These are phyloP conservation scores for Tuber borchii DNA, from an alignment of 495 filamentous ascomycete genomes.

Conservation along the genomic window DNA sequence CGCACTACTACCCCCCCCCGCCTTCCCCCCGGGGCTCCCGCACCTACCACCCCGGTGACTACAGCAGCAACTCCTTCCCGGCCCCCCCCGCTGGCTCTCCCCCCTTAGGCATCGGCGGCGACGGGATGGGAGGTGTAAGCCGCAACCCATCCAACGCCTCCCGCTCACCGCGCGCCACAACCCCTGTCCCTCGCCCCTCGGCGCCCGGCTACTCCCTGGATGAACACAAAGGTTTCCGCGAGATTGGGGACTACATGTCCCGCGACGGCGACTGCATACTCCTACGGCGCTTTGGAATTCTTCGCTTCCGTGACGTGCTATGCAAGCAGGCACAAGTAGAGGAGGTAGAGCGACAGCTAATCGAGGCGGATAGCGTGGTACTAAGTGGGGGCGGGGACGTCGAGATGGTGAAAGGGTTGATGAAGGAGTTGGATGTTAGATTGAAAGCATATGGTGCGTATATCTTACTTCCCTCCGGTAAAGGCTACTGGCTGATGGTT, in stretches of 20 bases:
- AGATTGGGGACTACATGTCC: not conserved
- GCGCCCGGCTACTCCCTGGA: not conserved
- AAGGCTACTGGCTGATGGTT: not conserved
- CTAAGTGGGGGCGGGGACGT: not conserved
- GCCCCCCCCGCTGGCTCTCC: not conserved
- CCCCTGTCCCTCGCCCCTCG: not conserved
- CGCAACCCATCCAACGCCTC: not conserved
- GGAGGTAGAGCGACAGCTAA: not conserved
- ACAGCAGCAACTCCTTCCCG: not conserved
- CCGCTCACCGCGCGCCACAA: not conserved
- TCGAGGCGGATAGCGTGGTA: not conserved
- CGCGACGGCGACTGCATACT: not conserved
- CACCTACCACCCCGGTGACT: not conserved
- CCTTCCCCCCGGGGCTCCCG: not conserved
- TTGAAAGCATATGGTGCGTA: not conserved
- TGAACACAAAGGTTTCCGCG: not conserved
- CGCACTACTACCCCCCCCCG: not conserved
- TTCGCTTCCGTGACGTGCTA: not conserved
- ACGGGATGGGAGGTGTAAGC: not conserved
- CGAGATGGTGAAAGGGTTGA: not conserved
- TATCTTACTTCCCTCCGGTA: not conserved
- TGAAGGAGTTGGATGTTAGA: not conserved
- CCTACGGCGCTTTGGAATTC: not conserved
- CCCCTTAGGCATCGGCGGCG: not conserved
- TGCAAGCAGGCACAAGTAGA: not conserved